These are phyloP conservation scores for Nissolia schottii DNA, from an alignment of 306 rosid genomes.

Conservation along the genomic window DNA sequence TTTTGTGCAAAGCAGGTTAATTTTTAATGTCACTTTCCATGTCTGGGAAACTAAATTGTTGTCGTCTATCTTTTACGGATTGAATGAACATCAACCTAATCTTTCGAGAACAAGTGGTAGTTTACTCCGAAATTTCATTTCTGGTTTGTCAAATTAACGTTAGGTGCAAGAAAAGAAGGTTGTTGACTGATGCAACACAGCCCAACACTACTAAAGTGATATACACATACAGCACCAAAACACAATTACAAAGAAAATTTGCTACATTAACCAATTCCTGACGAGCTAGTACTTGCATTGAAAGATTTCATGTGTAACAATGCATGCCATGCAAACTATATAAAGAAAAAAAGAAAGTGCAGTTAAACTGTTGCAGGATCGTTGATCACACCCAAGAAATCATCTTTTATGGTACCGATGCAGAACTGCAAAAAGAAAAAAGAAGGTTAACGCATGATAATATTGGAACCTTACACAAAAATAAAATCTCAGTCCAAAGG, in stretches of 20 bases:
- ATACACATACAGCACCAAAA: constrained; percentile 10
- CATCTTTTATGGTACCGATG: constrained; percentile 96
- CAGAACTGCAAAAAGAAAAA: constrained; percentile 60
- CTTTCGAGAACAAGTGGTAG: not conserved
- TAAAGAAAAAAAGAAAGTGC: not conserved
- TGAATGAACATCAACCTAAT: too few species aligned
- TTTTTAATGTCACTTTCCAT: not conserved
- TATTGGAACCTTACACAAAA: not conserved
- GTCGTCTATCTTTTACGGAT: too few species aligned
- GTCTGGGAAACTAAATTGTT: not conserved
- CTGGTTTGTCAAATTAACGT: not conserved
- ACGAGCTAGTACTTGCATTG: not conserved
- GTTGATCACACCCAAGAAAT: constrained; percentile 95
- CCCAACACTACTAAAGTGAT: not conserved
- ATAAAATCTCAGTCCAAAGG: not conserved
- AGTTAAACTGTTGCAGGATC: constrained; percentile 62
- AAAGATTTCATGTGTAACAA: constrained; percentile 3
- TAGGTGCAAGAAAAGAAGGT: not conserved
- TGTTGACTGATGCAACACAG: not conserved
- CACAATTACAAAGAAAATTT: not conserved
- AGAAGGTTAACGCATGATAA: not conserved
- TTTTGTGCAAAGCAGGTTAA: not conserved
- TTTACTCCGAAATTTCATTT: not conserved
- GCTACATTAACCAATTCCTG: not conserved
- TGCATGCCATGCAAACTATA: constrained; percentile 5